Evolutionary conservation across 306 rosid genomes (phyloP).

Genomic region (Cucurbita pepo): DNA sequence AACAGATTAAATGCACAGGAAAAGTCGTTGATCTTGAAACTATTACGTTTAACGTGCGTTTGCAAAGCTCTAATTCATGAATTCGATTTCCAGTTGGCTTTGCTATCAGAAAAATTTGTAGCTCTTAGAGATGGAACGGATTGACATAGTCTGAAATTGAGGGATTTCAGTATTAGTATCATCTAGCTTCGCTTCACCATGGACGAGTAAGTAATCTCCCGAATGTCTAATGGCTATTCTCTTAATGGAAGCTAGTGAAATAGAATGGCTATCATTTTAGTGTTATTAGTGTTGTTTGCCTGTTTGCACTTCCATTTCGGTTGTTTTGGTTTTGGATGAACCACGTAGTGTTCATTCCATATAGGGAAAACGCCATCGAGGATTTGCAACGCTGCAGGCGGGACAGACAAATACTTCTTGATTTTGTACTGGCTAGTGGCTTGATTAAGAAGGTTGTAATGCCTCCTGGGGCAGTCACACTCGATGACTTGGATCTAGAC

Average conservation of each 20-base stretch:
- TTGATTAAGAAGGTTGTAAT: constrained; percentile 84
- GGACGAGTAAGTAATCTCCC: constrained; percentile 62
- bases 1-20: not conserved
- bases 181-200: constrained; percentile 22
- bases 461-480: constrained; percentile 97
- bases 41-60: not conserved
- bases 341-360: not conserved
- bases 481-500: constrained; percentile 94
- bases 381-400: constrained; percentile 74
- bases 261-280: not conserved
- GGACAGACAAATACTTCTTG: constrained; percentile 77
- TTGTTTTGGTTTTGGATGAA: not conserved
- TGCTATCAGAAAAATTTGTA: not conserved
- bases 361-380: constrained; percentile 64
- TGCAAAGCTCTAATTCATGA: not conserved
- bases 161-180: not conserved
- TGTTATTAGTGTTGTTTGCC: not conserved
- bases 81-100: not conserved
- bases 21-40: not conserved
- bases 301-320: not conserved
- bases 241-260: not conserved
- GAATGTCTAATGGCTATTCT: not conserved
- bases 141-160: not conserved
- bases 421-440: constrained; percentile 81
- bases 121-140: not conserved